A percentile compares a stretch with the other conserved stretches of the same genome.
These are phyloP conservation scores for Kodamaea arcana DNA, from an alignment of 1,139 yeast genomes.

Conservation along the genomic window DNA sequence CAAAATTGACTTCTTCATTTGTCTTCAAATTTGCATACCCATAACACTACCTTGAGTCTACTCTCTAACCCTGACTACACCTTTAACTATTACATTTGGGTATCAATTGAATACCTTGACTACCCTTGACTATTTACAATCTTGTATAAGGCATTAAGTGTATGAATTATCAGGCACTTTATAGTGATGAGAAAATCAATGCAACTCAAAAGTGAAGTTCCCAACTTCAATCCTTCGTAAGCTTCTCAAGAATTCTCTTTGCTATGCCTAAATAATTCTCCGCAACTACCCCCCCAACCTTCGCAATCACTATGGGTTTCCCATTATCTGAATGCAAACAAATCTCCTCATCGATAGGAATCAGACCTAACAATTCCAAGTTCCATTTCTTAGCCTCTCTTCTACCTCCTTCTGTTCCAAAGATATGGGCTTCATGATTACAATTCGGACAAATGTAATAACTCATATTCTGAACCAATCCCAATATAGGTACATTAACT, in stretches of 20 bases:
- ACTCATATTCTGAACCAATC: conserved; percentile 84
- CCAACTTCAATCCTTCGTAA: too few relatives aligned
- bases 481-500: conserved; percentile 70
- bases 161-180: too few relatives aligned
- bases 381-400: conserved; percentile 52
- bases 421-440: conserved; percentile 66
- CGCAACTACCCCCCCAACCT: conserved; percentile 34
- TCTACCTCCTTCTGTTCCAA: conserved; percentile 65
- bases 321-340: conserved; percentile 63
- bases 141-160: too few relatives aligned
- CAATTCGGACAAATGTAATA: conserved; percentile 73
- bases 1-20: too few relatives aligned
- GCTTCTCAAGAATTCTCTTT: conserved; percentile 14
- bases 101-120: too few relatives aligned
- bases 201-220: too few relatives aligned
- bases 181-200: too few relatives aligned
- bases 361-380: conserved; percentile 55
- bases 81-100: too few relatives aligned
- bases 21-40: too few relatives aligned
- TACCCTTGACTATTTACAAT: too few relatives aligned
- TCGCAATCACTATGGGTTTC: conserved; percentile 53
- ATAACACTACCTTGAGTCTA: too few relatives aligned
- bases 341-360: conserved; percentile 65
- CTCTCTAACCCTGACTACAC: too few relatives aligned
- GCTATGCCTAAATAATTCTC: conserved; percentile 47